Evolutionary conservation across 371 early-diverging fungal genomes (phyloP).

Genomic region (Mortierella sp.): DNA sequence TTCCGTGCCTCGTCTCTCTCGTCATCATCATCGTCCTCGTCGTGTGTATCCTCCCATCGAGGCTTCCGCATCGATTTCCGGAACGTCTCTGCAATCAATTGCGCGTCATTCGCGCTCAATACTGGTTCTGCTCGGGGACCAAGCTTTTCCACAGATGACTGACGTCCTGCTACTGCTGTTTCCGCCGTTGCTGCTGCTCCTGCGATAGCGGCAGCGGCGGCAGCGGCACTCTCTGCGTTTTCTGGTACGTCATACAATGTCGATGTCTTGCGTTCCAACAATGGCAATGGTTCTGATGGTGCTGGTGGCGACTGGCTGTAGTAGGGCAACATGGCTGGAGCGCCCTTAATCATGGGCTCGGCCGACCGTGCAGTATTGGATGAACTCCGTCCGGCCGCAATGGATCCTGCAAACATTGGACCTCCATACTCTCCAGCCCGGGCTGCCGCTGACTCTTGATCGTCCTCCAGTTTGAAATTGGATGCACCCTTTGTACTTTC

Average conservation of each 20-base stretch:
- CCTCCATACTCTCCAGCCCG: constrained; percentile 1
- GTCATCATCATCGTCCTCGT: constrained; percentile 34
- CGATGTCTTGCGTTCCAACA: constrained; percentile 30
- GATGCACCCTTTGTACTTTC: constrained; percentile 18
- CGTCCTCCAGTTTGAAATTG: constrained; percentile 27
- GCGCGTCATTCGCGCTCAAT: constrained; percentile 39
- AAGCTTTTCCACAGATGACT: background rate
- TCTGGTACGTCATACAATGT: constrained; percentile 6
- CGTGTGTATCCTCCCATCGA: constrained; percentile 31
- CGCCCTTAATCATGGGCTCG: constrained; percentile 39
- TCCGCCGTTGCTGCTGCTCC: background rate
- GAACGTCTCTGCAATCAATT: constrained; percentile 53
- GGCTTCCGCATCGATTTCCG: constrained; percentile 53
- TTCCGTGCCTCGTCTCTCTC: constrained; percentile 36
- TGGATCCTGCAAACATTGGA: constrained; percentile 14
- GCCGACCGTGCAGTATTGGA: constrained; percentile 41
- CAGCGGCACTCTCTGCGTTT: background rate
- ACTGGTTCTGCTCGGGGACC: constrained; percentile 22
- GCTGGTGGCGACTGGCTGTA: constrained; percentile 8
- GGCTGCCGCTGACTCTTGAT: background rate
- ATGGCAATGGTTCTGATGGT: constrained; percentile 21
- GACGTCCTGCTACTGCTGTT: background rate
- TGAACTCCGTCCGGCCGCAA: constrained; percentile 31
- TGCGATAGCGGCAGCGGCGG: background rate
- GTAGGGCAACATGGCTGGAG: constrained; percentile 25